Base-by-base conservation (phyloP, 331 rosid species). In the Malus hybrid region DNA sequence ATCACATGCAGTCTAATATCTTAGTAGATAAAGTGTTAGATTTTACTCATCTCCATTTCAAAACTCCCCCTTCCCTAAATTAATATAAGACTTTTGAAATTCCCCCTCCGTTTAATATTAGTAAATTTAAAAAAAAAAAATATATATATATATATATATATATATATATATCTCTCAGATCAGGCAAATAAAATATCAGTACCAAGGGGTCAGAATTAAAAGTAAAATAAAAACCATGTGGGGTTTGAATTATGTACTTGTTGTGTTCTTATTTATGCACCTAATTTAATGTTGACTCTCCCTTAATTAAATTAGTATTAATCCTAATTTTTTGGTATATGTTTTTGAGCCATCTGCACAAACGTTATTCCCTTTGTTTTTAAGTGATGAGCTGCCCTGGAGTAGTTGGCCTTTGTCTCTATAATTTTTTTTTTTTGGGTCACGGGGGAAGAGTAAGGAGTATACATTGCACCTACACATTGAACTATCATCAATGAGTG, bases 1-100 rank as follows among this genome's bases (percentile, higher is more conserved):
- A 8, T 2, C 12, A 3, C 0, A 36, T 36, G 12, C 0, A 0
- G 12, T 36, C 12, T 4, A 36, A 36, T 36, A 36, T 36, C 11
- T 0, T 36, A 2, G 3, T 36, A 3, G 11, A 36, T 36, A 36
- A 1, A 36, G 0, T 36, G 3, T 36, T 36, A 36, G 0, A 8
- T 36, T 36, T 39, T 39, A 9, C 12, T 0, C 0, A 0, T 39
- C 46, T 0, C 46, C 1, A 0, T 39, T 39, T 39, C 12, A 39
- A 39, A 39, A 39, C 12, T 39, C 12, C 12, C 46, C 0, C 0
- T 39, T 39, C 0, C 12, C 12, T 39, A 39, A 39, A 39, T 39
- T 39, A 9, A 39, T 39, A 10, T 9, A 9, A 39, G 4, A 39
- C 46, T 39, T 36, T 39, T 39, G 46, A 1, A 39, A 39, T 39